Percentiles rank a stretch among this genome's conserved stretches.
These are phyloP conservation scores for Hibiscus trionum DNA, from an alignment of 345 rosid genomes.

Conservation along the genomic window DNA sequence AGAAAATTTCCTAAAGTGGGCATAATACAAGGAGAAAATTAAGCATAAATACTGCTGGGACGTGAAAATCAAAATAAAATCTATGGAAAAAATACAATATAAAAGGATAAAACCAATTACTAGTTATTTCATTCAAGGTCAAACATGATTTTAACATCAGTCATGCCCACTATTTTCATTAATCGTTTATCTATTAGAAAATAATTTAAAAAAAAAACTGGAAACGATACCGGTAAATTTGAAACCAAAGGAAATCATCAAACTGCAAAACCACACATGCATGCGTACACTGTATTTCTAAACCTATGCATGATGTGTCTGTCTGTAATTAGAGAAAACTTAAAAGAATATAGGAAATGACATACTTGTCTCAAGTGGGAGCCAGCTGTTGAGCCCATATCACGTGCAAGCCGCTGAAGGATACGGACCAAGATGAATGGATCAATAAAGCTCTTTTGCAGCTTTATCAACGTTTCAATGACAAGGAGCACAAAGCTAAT, in stretches of 20 bases:
- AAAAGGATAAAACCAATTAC: background rate
- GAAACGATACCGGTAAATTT: background rate
- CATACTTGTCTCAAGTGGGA: slow-evolving; percentile 88
- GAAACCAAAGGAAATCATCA: background rate
- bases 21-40: background rate
- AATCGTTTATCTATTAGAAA: background rate
- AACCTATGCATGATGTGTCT: background rate
- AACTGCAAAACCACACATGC: background rate
- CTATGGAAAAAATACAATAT: background rate
- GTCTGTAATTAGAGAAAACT: background rate
- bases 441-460: slow-evolving; percentile 66
- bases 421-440: slow-evolving; percentile 70
- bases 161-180: background rate
- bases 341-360: slow-evolving; percentile 9
- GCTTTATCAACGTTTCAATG: slow-evolving; percentile 83
- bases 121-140: background rate
- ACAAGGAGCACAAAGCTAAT: slow-evolving; percentile 88
- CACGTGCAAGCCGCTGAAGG: slow-evolving; percentile 86
- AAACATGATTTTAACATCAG: background rate
- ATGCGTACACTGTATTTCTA: background rate
- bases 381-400: slow-evolving; percentile 78
- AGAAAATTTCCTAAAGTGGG: background rate
- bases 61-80: background rate
- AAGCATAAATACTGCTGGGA: background rate
- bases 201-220: background rate